These are phyloP conservation scores for Phoenix dactylifera DNA, from an alignment of 176 grass and related monocot genomes.

Conservation along the genomic window DNA sequence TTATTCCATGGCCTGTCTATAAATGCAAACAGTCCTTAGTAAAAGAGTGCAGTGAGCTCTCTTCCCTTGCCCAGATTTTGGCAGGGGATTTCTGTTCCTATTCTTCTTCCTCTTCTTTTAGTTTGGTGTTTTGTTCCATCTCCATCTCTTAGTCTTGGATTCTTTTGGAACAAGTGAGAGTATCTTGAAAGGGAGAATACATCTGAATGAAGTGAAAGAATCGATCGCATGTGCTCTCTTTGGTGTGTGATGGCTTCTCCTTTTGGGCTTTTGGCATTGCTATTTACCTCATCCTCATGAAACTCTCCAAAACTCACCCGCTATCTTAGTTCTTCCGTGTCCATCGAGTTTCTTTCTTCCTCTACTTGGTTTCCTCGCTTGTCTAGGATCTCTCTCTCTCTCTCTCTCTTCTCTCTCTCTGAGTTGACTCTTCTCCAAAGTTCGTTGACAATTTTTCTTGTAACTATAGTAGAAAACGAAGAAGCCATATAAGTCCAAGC, in stretches of 20 bases:
- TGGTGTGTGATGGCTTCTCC: conserved; percentile 47
- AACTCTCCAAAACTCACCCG: conserved; percentile 45
- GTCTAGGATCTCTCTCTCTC: no score
- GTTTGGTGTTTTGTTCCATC: conserved; percentile 21
- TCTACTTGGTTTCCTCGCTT: no score
- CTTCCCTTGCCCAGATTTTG: conserved; percentile 32
- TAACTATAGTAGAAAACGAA: no score
- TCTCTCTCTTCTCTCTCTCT: no score
- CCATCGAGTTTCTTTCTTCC: no score
- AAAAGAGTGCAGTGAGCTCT: conserved; percentile 31
- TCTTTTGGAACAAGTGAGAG: conserved; percentile 23
- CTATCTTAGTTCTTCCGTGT: not conserved
- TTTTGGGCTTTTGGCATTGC: conserved; percentile 39
- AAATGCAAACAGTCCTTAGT: conserved; percentile 19
- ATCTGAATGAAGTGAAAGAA: conserved; percentile 17
- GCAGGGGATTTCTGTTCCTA: conserved; percentile 32
- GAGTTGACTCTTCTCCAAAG: no score
- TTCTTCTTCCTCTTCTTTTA: conserved; percentile 23
- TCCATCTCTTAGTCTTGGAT: conserved; percentile 3
- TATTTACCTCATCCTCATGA: conserved; percentile 42
- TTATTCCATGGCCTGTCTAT: conserved; percentile 13
- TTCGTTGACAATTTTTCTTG: no score
- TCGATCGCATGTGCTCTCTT: conserved; percentile 68
- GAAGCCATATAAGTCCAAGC: no score
- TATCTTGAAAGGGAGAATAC: conserved; percentile 27